phyloP scores from a whole-genome alignment of 73 alveolate genomes.

The Effrenium voratum region DNA sequence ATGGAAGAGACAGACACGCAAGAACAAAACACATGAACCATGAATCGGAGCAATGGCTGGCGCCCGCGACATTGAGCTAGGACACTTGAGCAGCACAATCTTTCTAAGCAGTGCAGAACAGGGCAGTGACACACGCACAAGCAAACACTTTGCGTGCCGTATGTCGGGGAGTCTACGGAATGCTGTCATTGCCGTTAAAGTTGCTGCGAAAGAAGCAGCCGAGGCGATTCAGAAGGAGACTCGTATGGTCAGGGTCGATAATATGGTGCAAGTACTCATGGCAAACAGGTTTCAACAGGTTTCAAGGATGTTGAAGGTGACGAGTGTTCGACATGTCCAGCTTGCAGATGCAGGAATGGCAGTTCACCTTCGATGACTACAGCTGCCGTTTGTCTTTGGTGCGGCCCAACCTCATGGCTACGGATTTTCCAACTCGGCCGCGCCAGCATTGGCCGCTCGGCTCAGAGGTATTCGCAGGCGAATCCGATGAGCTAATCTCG shows the following conservation, averaged over 20 bases:
- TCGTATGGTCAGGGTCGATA: not conserved
- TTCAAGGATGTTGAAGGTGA: too few relatives aligned
- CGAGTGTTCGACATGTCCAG: too few relatives aligned
- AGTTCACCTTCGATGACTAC: conserved; percentile 73
- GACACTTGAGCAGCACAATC: too few relatives aligned
- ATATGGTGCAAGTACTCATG: too few relatives aligned
- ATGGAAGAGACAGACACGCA: too few relatives aligned
- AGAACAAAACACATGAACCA: too few relatives aligned
- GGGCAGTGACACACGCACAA: too few relatives aligned
- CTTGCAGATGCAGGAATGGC: conserved; percentile 85
- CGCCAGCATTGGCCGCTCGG: conserved; percentile 91
- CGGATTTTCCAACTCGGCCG: conserved; percentile 80
- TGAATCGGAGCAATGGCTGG: too few relatives aligned
- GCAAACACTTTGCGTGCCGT: not conserved
- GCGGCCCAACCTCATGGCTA: conserved; percentile 74
- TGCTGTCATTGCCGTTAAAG: conserved; percentile 57
- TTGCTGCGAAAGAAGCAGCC: conserved; percentile 81
- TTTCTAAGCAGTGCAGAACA: too few relatives aligned
- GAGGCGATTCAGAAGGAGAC: conserved; percentile 71
- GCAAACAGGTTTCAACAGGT: too few relatives aligned
- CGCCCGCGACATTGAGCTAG: too few relatives aligned
- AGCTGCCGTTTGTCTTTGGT: conserved; percentile 61
- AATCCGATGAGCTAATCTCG: not conserved
- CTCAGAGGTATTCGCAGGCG: not conserved
- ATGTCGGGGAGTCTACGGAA: conserved; percentile 50